Evolutionary conservation across 192 early-diverging fungal species (phyloP).

Genomic region (Backusella liffmaniae): DNA sequence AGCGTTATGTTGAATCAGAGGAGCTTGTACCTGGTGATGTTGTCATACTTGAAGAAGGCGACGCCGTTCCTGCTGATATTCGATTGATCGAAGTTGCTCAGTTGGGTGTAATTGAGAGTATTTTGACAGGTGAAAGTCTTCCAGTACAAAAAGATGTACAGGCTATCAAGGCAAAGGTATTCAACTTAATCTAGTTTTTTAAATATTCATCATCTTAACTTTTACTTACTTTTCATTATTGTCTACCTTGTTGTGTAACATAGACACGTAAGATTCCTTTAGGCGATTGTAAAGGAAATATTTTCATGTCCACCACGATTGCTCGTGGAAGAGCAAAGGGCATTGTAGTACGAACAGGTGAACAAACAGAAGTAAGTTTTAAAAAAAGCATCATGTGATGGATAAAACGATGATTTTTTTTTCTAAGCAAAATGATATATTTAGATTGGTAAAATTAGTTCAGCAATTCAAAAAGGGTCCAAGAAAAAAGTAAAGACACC

Average conservation of each 20-base stretch:
- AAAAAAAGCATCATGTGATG: not conserved
- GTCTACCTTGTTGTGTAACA: not conserved
- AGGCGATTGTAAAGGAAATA: slow-evolving; percentile 94
- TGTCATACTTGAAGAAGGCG: slow-evolving; percentile 89
- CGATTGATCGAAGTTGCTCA: slow-evolving; percentile 71
- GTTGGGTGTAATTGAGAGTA: slow-evolving; percentile 76
- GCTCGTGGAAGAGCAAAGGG: slow-evolving; percentile 89
- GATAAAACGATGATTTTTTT: not conserved
- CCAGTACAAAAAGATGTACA: slow-evolving; percentile 62
- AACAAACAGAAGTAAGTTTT: slow-evolving; percentile 62
- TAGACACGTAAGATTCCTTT: slow-evolving; percentile 28
- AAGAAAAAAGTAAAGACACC: slow-evolving; percentile 57
- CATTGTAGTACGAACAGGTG: slow-evolving; percentile 88
- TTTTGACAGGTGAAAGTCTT: slow-evolving; percentile 83
- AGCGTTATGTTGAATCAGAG: slow-evolving; percentile 66
- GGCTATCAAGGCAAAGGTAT: slow-evolving; percentile 66
- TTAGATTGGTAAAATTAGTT: slow-evolving; percentile 88
- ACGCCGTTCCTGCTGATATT: slow-evolving; percentile 89
- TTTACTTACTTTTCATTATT: not conserved
- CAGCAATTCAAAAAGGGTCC: slow-evolving; percentile 70
- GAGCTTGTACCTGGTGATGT: slow-evolving; percentile 90
- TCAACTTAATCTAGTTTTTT: not conserved
- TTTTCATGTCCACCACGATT: slow-evolving; percentile 95
- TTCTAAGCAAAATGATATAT: not conserved
- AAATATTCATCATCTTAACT: too few relatives aligned